Evolutionary conservation across 352 stramenopile species (phyloP).

Genomic region (Phytophthora litchii): DNA sequence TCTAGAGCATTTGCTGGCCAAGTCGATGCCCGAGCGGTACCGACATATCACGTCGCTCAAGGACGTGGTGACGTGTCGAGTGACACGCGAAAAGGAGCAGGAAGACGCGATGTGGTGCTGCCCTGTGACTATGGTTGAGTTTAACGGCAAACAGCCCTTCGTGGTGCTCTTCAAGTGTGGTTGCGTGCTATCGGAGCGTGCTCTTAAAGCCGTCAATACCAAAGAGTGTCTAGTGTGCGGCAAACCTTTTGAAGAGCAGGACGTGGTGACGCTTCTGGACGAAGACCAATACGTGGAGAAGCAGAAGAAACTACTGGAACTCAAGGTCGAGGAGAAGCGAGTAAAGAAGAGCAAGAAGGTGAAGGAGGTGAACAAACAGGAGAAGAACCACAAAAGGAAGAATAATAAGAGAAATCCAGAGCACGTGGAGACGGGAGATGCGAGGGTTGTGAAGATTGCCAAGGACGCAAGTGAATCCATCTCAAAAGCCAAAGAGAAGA

Average conservation of each 20-base stretch:
- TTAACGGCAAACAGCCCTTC: conserved; percentile 90
- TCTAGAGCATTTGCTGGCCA: conserved; percentile 82
- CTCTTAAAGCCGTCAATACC: conserved; percentile 82
- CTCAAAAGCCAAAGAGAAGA: conserved; percentile 73
- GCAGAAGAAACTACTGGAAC: conserved; percentile 50
- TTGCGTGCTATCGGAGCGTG: conserved; percentile 89
- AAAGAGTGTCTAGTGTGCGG: conserved; percentile 75
- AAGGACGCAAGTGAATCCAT: conserved; percentile 65
- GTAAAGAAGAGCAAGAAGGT: conserved; percentile 58
- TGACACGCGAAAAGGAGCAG: conserved; percentile 31
- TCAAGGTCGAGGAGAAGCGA: conserved; percentile 55
- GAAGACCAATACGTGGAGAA: conserved; percentile 64
- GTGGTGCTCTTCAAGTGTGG: conserved; percentile 81
- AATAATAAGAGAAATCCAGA: conserved; percentile 50
- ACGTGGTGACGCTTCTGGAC: conserved; percentile 63
- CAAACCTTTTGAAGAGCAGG: conserved; percentile 51
- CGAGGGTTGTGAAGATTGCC: conserved; percentile 49
- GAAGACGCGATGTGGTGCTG: conserved; percentile 46
- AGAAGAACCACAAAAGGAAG: conserved; percentile 36
- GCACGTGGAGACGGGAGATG: conserved; percentile 25
- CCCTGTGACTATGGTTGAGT: conserved; percentile 86
- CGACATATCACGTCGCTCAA: conserved; percentile 87
- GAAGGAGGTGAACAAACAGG: conserved; percentile 43
- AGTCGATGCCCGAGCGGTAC: conserved; percentile 75
- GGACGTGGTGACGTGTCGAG: conserved; percentile 84